These are phyloP conservation scores for Detonula confervacea DNA, from an alignment of 352 stramenopile genomes.

Conservation along the genomic window DNA sequence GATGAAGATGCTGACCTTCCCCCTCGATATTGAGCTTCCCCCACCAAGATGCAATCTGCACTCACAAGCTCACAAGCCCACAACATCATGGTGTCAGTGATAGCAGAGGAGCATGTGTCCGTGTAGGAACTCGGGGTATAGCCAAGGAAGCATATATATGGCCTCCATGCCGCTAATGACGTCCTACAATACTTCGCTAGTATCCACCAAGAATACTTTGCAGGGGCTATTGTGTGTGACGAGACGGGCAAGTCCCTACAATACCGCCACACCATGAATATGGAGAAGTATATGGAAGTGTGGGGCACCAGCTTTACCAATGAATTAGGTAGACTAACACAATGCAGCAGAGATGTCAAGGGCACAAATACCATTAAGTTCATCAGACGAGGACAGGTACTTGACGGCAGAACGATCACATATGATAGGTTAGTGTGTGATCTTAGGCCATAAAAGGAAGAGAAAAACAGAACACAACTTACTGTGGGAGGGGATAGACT, in stretches of 20 bases:
- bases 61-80: too few species aligned
- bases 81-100: too few species aligned
- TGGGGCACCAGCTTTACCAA: constrained; percentile 1
- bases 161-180: too few species aligned
- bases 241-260: constrained; percentile 1
- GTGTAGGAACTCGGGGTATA: too few species aligned
- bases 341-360: not conserved
- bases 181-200: too few species aligned
- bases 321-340: constrained; percentile 1
- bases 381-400: not conserved
- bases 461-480: not conserved
- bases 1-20: too few species aligned
- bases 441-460: not conserved
- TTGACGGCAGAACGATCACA: not conserved
- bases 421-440: constrained; percentile 19
- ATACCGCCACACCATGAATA: constrained; percentile 16
- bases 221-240: not conserved
- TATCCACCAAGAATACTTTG: too few species aligned
- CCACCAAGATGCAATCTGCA: too few species aligned
- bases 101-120: too few species aligned
- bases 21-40: too few species aligned
- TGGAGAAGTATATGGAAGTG: not conserved
- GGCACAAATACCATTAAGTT: constrained; percentile 9
- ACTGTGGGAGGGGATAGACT: not conserved
- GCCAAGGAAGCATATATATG: too few species aligned